Evolutionary conservation across 495 filamentous ascomycete species (phyloP).

Genomic region (Penicillium alfredii): DNA sequence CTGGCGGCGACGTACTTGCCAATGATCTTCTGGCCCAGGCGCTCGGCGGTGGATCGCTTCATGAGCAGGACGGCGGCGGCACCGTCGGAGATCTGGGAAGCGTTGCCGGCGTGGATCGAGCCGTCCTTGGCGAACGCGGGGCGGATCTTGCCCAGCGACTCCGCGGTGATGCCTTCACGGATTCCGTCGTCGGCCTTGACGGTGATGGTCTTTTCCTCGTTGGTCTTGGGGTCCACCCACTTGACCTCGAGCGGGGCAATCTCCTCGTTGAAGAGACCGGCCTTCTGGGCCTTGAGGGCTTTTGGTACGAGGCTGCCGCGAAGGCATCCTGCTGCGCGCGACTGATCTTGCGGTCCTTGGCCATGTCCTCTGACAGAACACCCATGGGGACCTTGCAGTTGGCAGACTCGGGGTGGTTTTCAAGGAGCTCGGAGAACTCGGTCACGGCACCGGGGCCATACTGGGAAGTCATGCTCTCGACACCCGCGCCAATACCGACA

Average conservation of each 20-base stretch:
- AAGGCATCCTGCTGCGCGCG: slow-evolving; percentile 80
- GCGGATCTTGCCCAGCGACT: slow-evolving; percentile 82
- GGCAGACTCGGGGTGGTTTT: slow-evolving; percentile 72
- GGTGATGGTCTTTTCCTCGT: slow-evolving; percentile 76
- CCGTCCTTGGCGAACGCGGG: slow-evolving; percentile 89
- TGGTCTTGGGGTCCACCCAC: slow-evolving; percentile 81
- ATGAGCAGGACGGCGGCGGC: slow-evolving; percentile 93
- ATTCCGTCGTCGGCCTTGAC: slow-evolving; percentile 87
- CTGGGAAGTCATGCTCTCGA: slow-evolving; percentile 94
- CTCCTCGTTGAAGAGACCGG: slow-evolving; percentile 87
- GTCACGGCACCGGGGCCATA: slow-evolving; percentile 87
- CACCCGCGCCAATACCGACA: slow-evolving; percentile 86
- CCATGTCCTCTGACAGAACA: slow-evolving; percentile 90
- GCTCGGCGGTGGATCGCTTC: slow-evolving; percentile 87
- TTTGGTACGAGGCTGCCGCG: slow-evolving; percentile 82
- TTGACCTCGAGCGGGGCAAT: slow-evolving; percentile 82
- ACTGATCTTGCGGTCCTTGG: slow-evolving; percentile 68
- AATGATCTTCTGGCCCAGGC: slow-evolving; percentile 78
- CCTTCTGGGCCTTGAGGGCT: slow-evolving; percentile 81
- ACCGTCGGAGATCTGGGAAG: slow-evolving; percentile 90
- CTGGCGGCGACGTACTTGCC: slow-evolving; percentile 84
- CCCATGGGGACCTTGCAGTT: slow-evolving; percentile 99
- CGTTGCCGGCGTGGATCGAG: slow-evolving; percentile 93
- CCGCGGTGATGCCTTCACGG: slow-evolving; percentile 74
- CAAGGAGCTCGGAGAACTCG: slow-evolving; percentile 91